Evolutionary conservation across 1,284 basidiomycete species (phyloP), one percentile per base, ranked within the genome.

Genomic region (Leucoagaricus sp.): DNA sequence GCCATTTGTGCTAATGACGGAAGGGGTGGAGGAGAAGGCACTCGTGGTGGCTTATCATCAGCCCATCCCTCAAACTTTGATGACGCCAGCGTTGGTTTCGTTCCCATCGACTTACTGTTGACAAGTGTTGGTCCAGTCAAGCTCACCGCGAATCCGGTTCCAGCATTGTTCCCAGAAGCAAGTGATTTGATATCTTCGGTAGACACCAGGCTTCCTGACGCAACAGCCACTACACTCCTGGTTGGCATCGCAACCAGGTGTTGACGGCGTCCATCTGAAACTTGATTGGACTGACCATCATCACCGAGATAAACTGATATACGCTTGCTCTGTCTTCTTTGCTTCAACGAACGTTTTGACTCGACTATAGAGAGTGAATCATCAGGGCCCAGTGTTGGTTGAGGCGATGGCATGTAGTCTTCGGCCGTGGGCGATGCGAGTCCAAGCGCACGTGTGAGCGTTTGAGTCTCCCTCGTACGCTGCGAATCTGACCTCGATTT

Each of bases 1-100:
- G 81, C 89, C 88, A 91, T 90, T 70, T 91, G 89, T 6, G 86
- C 76, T 49, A 91, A 67, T 29, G 87, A 88, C 7, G 87, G 89
- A 51, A 91, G 67, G n/a, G 82, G 77, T 13, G 87, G 87, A 2
- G 89, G 89, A 17, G 54, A 56, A 3, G 89, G 89, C 23, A 91
- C 87, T 1, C 86, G 80, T 13, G 89, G 89, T n/a, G 88, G 86
- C 64, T 76, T 81, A 64, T 87, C 86, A 55, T 78, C 77, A 54
- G 70, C 72, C 57, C 75, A 67, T 50, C 15, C 13, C 12, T 52
- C 42, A 13, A 23, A 36, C 26, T 25, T 50, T 38, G 34, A 42
- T 13, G 23, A 49, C 42, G 36, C 38, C 29, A 51, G 49, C 50
- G 46, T 44, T 40, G 28, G 25, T 57, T 55, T 54, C 40, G 44